Evolutionary conservation across 805 yeast species (phyloP), one percentile per base, ranked within the genome.

Genomic region (Candida nemodendra): DNA sequence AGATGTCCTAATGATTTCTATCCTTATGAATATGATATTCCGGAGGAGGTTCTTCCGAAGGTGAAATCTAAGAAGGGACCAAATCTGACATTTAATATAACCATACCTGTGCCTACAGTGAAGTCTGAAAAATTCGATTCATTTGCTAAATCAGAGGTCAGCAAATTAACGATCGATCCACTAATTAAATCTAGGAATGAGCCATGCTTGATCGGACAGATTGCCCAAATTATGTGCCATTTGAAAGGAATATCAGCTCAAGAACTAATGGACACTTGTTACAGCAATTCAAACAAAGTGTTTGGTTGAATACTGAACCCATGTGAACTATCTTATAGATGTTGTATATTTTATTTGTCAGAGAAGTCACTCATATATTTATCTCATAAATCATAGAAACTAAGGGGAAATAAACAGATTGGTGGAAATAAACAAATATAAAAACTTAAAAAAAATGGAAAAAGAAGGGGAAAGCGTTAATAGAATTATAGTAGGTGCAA

Each of bases 131-230:
- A 50, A 27, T 41, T 48, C 21, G 49, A 51, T 18, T 66, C 68
- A 36, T 61, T 56, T 33, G 13, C 38, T 15, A 21, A 35, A 14
- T 21, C 25, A 2, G 66, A 69, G 2, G 53, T 54, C 9, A 54
- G 58, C 30, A 54, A 64, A 0, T 48, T 48, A 16, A 35, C 39
- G 6, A 21, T 31, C 14, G 35, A 56, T 13, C 79, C 81, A 3
- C 47, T 87, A 68, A 74, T 93, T 29, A 84, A 84, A 47, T 82
- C 91, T 0, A 72, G 99, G 54, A 89, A 93, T 59, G 99, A 93
- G 61, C 99, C 99, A 0, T 89, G 95, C 34, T 73, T 78, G 30
- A 78, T 93, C 37, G 87, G 88, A 3, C 77, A 79, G 39, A 89
- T 89, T 0, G 97, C 95, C 1, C 77, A 74, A 41, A 79, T 80